Conservation (phyloP, 179 eudicot genomes). For the Spergularia azorica region DNA sequence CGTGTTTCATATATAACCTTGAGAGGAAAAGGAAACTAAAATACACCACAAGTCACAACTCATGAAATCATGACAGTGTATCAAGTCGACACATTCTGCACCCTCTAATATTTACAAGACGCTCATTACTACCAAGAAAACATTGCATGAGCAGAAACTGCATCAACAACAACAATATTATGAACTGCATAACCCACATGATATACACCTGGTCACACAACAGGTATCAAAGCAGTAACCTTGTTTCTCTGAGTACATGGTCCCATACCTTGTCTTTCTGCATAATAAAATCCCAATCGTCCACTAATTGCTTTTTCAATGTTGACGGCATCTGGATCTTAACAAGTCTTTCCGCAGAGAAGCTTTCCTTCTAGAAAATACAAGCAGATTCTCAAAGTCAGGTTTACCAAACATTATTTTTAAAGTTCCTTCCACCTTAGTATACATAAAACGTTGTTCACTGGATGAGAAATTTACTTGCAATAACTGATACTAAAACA, state of each 20-base stretch:
- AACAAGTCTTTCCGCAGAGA: conserved; percentile 60
- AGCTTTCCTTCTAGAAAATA: conserved; percentile 61
- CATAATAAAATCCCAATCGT: conserved; percentile 78
- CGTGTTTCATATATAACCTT: neutral
- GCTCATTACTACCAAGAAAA: neutral
- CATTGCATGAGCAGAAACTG: neutral
- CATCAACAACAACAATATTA: neutral
- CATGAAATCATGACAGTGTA: neutral
- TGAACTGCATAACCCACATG: neutral
- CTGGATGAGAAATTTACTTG: no score
- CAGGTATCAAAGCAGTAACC: neutral
- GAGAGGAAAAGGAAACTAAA: neutral
- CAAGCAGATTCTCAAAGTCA: conserved; percentile 20
- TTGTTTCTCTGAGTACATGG: neutral
- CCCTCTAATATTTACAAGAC: neutral
- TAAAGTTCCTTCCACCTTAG: neutral
- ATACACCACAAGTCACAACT: neutral
- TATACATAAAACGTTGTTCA: neutral
- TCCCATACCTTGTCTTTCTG: conserved; percentile 80
- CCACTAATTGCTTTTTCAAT: conserved; percentile 81
- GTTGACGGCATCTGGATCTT: conserved; percentile 84
- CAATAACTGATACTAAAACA: neutral
- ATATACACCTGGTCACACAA: neutral
- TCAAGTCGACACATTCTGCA: neutral
- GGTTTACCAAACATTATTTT: neutral